phyloP scores from a whole-genome alignment of 768 basidiomycete genomes.

The Terana coerulea region DNA sequence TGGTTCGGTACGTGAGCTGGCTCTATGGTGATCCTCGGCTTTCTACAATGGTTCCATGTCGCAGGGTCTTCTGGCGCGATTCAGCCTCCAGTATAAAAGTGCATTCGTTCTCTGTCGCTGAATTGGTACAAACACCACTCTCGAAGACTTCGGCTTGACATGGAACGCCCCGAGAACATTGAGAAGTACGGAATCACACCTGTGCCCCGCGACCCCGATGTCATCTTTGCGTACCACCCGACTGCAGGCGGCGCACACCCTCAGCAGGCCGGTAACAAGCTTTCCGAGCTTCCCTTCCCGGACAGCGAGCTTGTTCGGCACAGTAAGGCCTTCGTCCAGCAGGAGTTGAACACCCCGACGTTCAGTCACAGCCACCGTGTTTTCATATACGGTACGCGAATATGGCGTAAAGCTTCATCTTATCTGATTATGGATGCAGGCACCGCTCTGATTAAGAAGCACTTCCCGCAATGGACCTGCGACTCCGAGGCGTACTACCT shows the following conservation, averaged over 20 bases:
- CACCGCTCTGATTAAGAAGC: constrained; percentile 41
- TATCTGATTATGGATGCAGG: constrained; percentile 26
- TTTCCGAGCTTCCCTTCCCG: constrained; percentile 40
- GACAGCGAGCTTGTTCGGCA: constrained; percentile 34
- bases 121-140: too few relatives aligned
- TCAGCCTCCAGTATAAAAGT: too few relatives aligned
- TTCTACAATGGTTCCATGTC: too few relatives aligned
- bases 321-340: constrained; percentile 24
- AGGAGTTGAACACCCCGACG: constrained; percentile 40
- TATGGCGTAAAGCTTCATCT: not conserved
- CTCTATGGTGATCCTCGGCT: too few relatives aligned
- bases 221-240: constrained; percentile 43
- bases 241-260: constrained; percentile 39
- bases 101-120: too few relatives aligned
- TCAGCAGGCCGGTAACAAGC: constrained; percentile 37
- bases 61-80: too few relatives aligned
- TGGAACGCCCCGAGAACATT: constrained; percentile 7
- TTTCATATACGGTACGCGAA: constrained; percentile 42
- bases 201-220: constrained; percentile 44
- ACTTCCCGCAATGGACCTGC: constrained; percentile 45
- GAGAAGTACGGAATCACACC: constrained; percentile 42
- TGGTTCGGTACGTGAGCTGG: too few relatives aligned
- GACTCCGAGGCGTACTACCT: constrained; percentile 47
- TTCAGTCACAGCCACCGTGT: constrained; percentile 49
- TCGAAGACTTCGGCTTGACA: too few relatives aligned